Evolutionary conservation across 371 early-diverging fungal species (phyloP), one percentile per base, ranked within the genome.

Genomic region (Coemansia sp.): DNA sequence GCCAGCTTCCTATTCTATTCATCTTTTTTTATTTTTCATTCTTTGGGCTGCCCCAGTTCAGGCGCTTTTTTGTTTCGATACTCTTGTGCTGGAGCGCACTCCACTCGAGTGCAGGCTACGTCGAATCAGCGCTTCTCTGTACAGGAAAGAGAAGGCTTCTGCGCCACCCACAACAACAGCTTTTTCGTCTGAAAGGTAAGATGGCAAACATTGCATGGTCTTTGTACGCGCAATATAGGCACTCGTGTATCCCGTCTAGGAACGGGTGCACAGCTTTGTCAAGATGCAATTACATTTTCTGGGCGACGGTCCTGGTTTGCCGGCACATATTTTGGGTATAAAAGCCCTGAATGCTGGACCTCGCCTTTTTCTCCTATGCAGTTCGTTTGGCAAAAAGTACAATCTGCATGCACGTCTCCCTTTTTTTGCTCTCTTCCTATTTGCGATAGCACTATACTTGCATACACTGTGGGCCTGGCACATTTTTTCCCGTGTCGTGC

Each of bases 381-480:
- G 9, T 7, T n/a, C 6, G 12, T 26, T 23, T 56, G 23, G 8
- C 19, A 15, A 19, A 19, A 21, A 36, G 26, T 56, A 26, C 8
- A 17, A n/a, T 28, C 51, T 63, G 63, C 63, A 63, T 62, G 62
- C 62, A 62, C 53, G 29, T 32, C 56, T 56, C 23, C 40, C 23
- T 62, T 49, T 53, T 41, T 44, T 24, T 55, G 24, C 36, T 19
- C 17, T 56, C 56, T 19, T 58, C 41, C 28, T n/a, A 13, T 58
- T 41, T 12, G 54, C 54, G 13, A 48, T 36, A 55, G 64, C 46
- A 67, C 67, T 67, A 67, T 67, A 67, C 67, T 56, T 26, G 21
- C 40, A 11, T 39, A 21, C 23, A 13, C 67, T 61, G 67, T 67
- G 61, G 55, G 61, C n/a, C n/a, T 53, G 9, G 40, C 36, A 24